Evolutionary conservation across 768 basidiomycete genomes (phyloP).

Genomic region (Russula earlei): DNA sequence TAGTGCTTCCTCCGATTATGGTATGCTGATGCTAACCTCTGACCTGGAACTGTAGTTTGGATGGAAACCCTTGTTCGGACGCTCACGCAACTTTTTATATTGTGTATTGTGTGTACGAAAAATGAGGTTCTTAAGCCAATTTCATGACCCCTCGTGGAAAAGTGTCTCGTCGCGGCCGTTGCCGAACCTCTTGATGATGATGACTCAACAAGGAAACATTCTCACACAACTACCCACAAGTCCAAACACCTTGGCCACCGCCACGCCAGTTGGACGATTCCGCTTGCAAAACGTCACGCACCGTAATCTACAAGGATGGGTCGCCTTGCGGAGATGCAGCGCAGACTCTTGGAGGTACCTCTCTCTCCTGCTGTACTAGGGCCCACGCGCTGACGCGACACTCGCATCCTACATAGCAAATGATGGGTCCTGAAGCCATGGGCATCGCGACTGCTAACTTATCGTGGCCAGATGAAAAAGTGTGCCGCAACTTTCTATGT

Average conservation of each 20-base stretch:
- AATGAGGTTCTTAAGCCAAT: too few species aligned
- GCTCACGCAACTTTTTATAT: too few species aligned
- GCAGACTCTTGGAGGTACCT: slow-evolving; percentile 70
- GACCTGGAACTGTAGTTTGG: too few species aligned
- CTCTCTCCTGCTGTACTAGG: background rate
- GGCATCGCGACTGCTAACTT: slow-evolving; percentile 89
- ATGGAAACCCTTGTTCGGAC: too few species aligned
- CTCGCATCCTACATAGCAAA: slow-evolving; percentile 55
- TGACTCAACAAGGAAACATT: background rate
- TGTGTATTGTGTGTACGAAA: too few species aligned
- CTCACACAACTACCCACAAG: background rate
- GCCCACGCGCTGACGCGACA: slow-evolving; percentile 26
- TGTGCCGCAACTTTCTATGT: slow-evolving; percentile 95
- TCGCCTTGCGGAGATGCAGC: slow-evolving; percentile 92
- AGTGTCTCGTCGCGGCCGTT: too few species aligned
- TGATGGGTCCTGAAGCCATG: slow-evolving; percentile 99
- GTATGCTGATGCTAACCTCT: too few species aligned
- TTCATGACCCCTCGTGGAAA: too few species aligned
- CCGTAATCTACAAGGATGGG: slow-evolving; percentile 68
- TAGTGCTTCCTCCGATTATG: background rate
- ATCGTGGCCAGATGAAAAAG: slow-evolving; percentile 92
- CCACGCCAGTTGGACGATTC: too few species aligned
- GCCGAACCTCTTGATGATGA: too few species aligned
- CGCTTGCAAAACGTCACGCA: too few species aligned
- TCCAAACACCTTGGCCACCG: too few species aligned